Conservation (phyloP, 2,329 filamentous ascomycete species). For the Penicillium freii region DNA sequence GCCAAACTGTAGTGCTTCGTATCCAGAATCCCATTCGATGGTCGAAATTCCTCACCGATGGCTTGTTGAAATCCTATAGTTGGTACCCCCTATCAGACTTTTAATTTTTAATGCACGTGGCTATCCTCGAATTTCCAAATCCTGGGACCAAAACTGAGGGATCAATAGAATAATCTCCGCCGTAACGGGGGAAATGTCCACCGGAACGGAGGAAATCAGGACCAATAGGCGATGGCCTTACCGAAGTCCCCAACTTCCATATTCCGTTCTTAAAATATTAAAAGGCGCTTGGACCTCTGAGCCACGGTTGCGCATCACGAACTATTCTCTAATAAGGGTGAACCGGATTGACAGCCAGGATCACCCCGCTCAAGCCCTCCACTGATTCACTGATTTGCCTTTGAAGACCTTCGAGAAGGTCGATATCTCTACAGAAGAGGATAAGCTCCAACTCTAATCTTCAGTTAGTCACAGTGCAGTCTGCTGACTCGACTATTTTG, state of each 20-base stretch:
- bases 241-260: neutral
- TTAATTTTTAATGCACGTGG: neutral
- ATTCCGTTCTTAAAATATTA: neutral
- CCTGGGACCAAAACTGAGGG: neutral
- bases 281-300: slow-evolving; percentile 11
- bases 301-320: neutral
- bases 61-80: neutral
- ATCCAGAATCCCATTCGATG: neutral
- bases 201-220: too few relatives aligned
- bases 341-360: slow-evolving; percentile 16
- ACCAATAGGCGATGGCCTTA: neutral
- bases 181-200: neutral
- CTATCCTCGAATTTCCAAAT: neutral
- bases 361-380: slow-evolving; percentile 1
- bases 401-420: slow-evolving; percentile 8
- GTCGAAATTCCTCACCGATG: neutral
- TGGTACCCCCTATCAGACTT: neutral
- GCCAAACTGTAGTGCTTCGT: neutral
- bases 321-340: neutral
- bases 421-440: neutral
- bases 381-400: neutral
- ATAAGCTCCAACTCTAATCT: neutral
- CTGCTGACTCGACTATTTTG: slow-evolving; percentile 4
- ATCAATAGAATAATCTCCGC: neutral
- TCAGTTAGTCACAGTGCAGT: neutral